Percentiles rank a stretch among this genome's conserved stretches.
These are phyloP conservation scores for Kregervanrija fluxuum DNA, from an alignment of 805 yeast species.

Conservation along the genomic window DNA sequence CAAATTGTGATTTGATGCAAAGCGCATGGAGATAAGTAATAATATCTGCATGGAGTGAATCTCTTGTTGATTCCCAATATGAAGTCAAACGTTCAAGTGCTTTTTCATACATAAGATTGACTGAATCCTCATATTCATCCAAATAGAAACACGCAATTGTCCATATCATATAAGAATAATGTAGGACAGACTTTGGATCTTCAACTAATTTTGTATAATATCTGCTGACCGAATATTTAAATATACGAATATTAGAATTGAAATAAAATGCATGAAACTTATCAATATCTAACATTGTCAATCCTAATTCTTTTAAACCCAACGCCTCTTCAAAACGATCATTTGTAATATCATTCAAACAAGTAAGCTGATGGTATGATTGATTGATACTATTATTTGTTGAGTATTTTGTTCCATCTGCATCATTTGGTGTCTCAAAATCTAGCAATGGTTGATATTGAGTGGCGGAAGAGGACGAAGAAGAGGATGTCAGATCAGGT, in stretches of 20 bases:
- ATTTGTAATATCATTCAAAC: too few species aligned
- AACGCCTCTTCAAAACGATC: conserved; percentile 4
- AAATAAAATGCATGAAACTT: conserved; percentile 16
- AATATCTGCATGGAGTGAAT: conserved; percentile 12
- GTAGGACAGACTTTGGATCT: conserved; percentile 15
- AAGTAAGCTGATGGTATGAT: too few species aligned
- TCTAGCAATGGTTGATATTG: too few species aligned
- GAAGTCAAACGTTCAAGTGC: conserved; percentile 11
- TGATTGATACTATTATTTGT: too few species aligned
- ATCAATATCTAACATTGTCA: conserved; percentile 16
- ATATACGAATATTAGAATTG: conserved; percentile 7
- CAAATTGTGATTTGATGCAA: conserved; percentile 19
- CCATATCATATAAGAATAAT: conserved; percentile 21
- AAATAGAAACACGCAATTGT: conserved; percentile 12
- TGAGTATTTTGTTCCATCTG: too few species aligned
- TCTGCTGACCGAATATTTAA: conserved; percentile 15
- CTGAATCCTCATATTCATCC: conserved; percentile 14
- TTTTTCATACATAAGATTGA: conserved; percentile 14
- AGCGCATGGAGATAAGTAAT: conserved; percentile 22
- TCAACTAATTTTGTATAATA: conserved; percentile 13
- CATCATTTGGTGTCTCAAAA: too few species aligned
- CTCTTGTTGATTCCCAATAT: conserved; percentile 14
- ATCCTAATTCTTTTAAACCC: conserved; percentile 12
- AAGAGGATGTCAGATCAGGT: too few species aligned
- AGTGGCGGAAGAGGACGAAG: too few species aligned